A percentile compares a stretch with the other conserved stretches of the same genome.
phyloP scores from a whole-genome alignment of 805 yeast genomes.

The Yarrowia porcina region DNA sequence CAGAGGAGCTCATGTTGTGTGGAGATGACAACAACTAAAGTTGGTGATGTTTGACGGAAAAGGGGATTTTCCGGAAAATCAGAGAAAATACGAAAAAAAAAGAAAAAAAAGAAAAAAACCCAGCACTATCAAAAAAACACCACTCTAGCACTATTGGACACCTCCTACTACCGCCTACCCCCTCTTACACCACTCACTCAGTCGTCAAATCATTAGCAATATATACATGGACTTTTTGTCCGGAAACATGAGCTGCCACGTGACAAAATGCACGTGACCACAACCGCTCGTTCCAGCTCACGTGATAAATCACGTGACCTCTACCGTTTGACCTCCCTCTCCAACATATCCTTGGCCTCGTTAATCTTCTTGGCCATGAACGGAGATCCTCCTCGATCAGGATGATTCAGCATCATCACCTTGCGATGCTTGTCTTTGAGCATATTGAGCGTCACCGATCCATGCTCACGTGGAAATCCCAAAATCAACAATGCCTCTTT shows the following conservation, averaged over 20 bases:
- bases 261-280: not conserved
- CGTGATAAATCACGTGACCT: too few relatives aligned
- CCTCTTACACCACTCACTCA: too few relatives aligned
- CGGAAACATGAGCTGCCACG: too few relatives aligned
- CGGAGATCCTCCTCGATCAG: slow-evolving; percentile 92
- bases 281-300: too few relatives aligned
- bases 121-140: too few relatives aligned
- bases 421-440: slow-evolving; percentile 76
- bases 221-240: not conserved
- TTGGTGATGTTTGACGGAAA: too few relatives aligned
- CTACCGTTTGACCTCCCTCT: slow-evolving; percentile 39
- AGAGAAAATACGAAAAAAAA: not conserved
- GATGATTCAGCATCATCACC: slow-evolving; percentile 86
- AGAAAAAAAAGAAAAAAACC: not conserved
- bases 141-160: too few relatives aligned
- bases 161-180: too few relatives aligned
- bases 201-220: not conserved
- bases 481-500: slow-evolving; percentile 53
- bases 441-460: slow-evolving; percentile 45
- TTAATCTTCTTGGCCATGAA: slow-evolving; percentile 86
- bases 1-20: not conserved
- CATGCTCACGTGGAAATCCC: slow-evolving; percentile 42
- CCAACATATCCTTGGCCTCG: slow-evolving; percentile 82
- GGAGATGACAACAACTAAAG: not conserved
- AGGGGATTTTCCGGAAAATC: too few relatives aligned